Evolutionary conservation across 225 moss, liverwort and hornwort species (phyloP), one percentile per base, ranked within the genome.

Genomic region (Sphagnum contortum): DNA sequence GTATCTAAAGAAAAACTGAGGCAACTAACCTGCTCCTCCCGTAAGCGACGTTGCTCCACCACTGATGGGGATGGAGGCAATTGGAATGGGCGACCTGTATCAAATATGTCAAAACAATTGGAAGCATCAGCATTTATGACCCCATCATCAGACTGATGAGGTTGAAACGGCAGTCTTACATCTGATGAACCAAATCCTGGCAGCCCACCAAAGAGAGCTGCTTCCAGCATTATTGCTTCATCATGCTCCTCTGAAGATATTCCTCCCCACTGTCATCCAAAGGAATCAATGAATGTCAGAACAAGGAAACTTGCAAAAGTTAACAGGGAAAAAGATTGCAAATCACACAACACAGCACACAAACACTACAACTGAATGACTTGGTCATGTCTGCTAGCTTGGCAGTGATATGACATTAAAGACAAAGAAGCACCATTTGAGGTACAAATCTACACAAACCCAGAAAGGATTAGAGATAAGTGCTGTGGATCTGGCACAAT

Each of bases 231-330:
- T 61, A 86, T 79, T 7, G 86, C 86, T 72, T 86, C 86, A 49
- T 86, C 86, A 77, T 86, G 86, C 62, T 86, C 86, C 70, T 82
- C 79, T 47, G 81, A 79, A 52, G 86, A 86, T 82, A 86, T 79
- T 9, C 86, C 86, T 75, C 86, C 86, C 86, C 86, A 86, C 86
- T 86, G 79, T 50, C 63, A 52, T 29, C 29, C 29, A 29, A 29
- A 29, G 29, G 29, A 50, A 12, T 12, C 55, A 56, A 9, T 9
- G n/a, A 56, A 56, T 44, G 9, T 4, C 29, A 63, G 5, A 63
- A 44, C 44, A 29, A 47, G 2, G 44, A 63, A 4, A 14, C 12
- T 47, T 44, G 14, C 11, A 47, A 47, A 47, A 10, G 9, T 5
- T 5, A 44, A 14, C 62, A 63, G 47, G 12, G 48, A 56, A 56